A percentile compares a stretch with the other conserved stretches of the same genome.
These are phyloP conservation scores for Pseudozyma hubeiensis DNA, from an alignment of 1,284 basidiomycete species.

Conservation along the genomic window DNA sequence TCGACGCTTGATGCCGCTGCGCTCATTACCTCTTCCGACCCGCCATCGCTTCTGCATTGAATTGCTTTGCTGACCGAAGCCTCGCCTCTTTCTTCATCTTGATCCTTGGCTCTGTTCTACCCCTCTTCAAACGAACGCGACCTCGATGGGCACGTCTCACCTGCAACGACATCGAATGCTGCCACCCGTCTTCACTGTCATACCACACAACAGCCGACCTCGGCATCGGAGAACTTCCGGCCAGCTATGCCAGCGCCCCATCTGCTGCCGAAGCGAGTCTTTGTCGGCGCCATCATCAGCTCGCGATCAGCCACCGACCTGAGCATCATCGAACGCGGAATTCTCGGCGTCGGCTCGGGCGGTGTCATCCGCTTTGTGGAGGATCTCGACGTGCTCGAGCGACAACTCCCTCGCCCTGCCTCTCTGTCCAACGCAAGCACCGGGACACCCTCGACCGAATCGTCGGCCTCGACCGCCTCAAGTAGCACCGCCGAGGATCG, in stretches of 20 bases:
- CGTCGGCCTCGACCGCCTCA: slow-evolving; percentile 28
- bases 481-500: slow-evolving; percentile 38
- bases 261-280: slow-evolving; percentile 54
- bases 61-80: slow-evolving; percentile 3
- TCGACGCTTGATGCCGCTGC: background rate
- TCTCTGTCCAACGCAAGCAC: slow-evolving; percentile 1
- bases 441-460: slow-evolving; percentile 17
- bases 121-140: background rate
- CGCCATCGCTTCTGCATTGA: background rate
- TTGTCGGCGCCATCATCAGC: slow-evolving; percentile 60
- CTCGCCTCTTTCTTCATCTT: background rate
- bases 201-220: slow-evolving; percentile 25
- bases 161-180: background rate
- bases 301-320: slow-evolving; percentile 49
- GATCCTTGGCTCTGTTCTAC: background rate
- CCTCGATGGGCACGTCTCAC: background rate
- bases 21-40: background rate
- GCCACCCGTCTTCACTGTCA: background rate
- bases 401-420: slow-evolving; percentile 13
- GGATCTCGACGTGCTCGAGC: slow-evolving; percentile 53
- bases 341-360: slow-evolving; percentile 58
- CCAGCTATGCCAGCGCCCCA: slow-evolving; percentile 55
- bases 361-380: slow-evolving; percentile 63
- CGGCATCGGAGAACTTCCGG: slow-evolving; percentile 52
- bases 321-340: slow-evolving; percentile 50